Evolutionary conservation across 257 asterid genomes (phyloP).

Genomic region (Sherardia arvensis): DNA sequence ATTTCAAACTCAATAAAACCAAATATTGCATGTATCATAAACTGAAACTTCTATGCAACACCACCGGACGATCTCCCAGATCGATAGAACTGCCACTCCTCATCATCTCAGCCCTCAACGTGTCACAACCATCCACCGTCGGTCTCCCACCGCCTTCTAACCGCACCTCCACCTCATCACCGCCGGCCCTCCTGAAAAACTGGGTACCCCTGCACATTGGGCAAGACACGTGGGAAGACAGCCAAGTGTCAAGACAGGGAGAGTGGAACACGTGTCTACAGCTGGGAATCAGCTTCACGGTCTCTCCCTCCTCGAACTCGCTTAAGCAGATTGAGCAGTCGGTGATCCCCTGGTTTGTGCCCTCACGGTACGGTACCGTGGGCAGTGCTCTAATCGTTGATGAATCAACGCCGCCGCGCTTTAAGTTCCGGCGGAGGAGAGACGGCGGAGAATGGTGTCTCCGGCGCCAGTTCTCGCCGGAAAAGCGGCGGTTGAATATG

Average conservation of each 20-base stretch:
- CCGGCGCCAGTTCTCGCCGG: slow-evolving; percentile 17
- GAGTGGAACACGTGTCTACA: slow-evolving; percentile 84
- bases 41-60: slow-evolving; percentile 31
- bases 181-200: slow-evolving; percentile 25
- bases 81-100: slow-evolving; percentile 17
- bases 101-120: slow-evolving; percentile 15
- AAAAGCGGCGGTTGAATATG: slow-evolving; percentile 52
- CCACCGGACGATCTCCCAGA: slow-evolving; percentile 3
- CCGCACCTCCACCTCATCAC: slow-evolving; percentile 27
- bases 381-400: slow-evolving; percentile 42
- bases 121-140: slow-evolving; percentile 15
- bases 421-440: not conserved
- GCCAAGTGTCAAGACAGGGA: slow-evolving; percentile 74
- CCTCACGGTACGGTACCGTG: slow-evolving; percentile 33
- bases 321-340: slow-evolving; percentile 64
- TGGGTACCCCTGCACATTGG: slow-evolving; percentile 68
- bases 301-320: slow-evolving; percentile 47
- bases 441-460: slow-evolving; percentile 14
- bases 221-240: slow-evolving; percentile 62
- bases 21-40: slow-evolving; percentile 13
- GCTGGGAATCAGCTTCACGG: slow-evolving; percentile 51
- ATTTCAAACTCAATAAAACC: no score
- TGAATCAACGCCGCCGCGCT: slow-evolving; percentile 41
- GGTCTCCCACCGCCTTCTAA: slow-evolving; percentile 24
- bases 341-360: slow-evolving; percentile 37